Conservation (phyloP, 2,329 filamentous ascomycete species). For the Apiospora aurea region DNA sequence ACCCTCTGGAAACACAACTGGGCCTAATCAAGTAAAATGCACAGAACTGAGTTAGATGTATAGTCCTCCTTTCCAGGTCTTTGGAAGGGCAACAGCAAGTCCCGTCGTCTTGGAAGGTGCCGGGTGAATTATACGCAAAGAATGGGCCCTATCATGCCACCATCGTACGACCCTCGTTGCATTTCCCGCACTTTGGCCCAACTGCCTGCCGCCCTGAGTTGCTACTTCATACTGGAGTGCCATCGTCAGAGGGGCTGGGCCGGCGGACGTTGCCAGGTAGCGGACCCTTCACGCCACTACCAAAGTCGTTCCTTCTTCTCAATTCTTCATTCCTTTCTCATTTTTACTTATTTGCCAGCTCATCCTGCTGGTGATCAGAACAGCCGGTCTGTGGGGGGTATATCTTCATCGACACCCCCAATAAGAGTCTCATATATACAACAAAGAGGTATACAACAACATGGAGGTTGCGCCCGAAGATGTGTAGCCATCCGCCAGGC, state of each 20-base stretch:
- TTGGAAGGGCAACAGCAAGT: background rate
- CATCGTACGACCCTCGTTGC: conserved; percentile 13
- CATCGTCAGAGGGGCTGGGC: conserved; percentile 4
- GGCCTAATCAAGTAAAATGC: background rate
- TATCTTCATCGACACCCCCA: background rate
- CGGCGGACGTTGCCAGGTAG: background rate
- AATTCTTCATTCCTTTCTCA: background rate
- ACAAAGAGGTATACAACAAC: background rate
- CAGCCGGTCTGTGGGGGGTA: background rate
- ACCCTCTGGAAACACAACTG: background rate
- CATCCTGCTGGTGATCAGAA: background rate
- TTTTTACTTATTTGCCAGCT: background rate
- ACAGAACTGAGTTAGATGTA: background rate
- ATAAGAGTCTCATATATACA: background rate
- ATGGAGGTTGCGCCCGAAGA: background rate
- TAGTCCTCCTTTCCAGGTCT: background rate
- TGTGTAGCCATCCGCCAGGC: background rate
- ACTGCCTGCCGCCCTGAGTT: background rate
- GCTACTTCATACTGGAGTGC: background rate
- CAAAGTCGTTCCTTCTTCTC: background rate
- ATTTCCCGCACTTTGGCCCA: background rate
- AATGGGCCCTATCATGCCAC: conserved; percentile 1
- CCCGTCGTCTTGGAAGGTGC: background rate
- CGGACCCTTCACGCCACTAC: background rate
- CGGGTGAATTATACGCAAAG: background rate